Base-by-base conservation (phyloP, 176 grass and related monocot genomes). In the Oryza brachyantha region DNA sequence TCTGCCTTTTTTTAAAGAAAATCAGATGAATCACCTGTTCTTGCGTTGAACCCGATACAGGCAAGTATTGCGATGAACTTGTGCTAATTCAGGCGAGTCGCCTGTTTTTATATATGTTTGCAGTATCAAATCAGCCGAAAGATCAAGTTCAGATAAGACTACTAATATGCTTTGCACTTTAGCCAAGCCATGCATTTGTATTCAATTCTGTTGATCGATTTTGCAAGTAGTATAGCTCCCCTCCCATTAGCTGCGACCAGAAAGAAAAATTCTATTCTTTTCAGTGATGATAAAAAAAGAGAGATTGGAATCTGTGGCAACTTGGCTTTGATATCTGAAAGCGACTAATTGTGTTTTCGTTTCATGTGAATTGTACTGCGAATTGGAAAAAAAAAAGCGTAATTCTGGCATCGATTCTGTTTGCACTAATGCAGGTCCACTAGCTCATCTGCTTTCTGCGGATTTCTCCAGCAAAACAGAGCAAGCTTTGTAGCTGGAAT, bases 401-500 rank as follows among this genome's bases (percentile, higher is more conserved):
- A 35, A 12, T 0, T 59, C 1, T n/a, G 50, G 81, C 29, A 81
- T 84, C 71, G 59, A 81, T 85, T 76, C 87, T 38, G 17, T 59
- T 16, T 6, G 13, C 27, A 74, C 11, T n/a, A 28, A 75, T 38
- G 50, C 68, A 69, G 61, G 81, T 74, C 52, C 57, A 76, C 71
- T 52, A 52, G 19, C 48, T 38, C 43, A 42, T 29, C 43, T 24
- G 8, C 82, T 76, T 76, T 81, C 76, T 10, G 77, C 64, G 8
- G 16, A 43, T 80, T 61, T 84, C 22, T 50, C 65, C 77, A 40
- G 77, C 57, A 3, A 35, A 85, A 76, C 71, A 50, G 35, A 58
- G 71, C 35, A 42, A 58, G 82, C 77, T 85, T 85, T 85, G 82
- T 4, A 85, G 72, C 87, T 89, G 77, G 87, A 85, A 77, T 77